Base-by-base conservation (phyloP, 306 rosid genomes). In the Cicer cuneatum region DNA sequence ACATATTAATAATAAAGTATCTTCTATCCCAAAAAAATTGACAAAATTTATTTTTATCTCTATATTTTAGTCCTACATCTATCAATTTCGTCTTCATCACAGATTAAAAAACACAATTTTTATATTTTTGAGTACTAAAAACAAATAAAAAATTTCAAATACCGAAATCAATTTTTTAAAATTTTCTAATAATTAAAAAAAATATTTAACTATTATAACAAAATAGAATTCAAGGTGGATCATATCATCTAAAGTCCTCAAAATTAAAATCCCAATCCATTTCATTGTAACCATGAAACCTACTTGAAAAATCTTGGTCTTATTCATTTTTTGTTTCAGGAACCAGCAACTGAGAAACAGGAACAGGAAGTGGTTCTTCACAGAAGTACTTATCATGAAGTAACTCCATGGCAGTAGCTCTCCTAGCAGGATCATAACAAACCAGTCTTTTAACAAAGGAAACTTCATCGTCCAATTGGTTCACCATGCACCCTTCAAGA, bases 281-380 rank as follows among this genome's bases (percentile, higher is more conserved):
- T n/a, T 68, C 87, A 42, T 82, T 15, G 68, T 46, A 46, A 16
- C 80, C 85, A 43, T 33, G 11, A 83, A 84, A 78, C 56, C 65
- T 86, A 47, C 78, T 77, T 13, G 83, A 80, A 52, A 79, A 80
- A 69, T 76, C 83, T 65, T 59, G 82, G 8, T 77, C 88, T 51
- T 78, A 82, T 69, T 59, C 85, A 80, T 10, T 83, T 67, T 72
- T 80, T 38, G 75, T 64, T 39, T 73, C 61, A 51, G 97, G 96
- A 83, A 91, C 85, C 43, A 70, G 39, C 57, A 91, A 85, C 79
- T 86, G 82, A 29, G 88, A 84, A 14, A 89, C 12, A 5, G 93
- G 81, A 84, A 84, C 81, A 1, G 97, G 97, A 77, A 83, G 86
- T 33, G 97, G 97, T 72, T 80, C 89, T 29, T 89, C 91, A 13